phyloP scores from a whole-genome alignment of 345 rosid genomes.

The Rhizophora mangle region DNA sequence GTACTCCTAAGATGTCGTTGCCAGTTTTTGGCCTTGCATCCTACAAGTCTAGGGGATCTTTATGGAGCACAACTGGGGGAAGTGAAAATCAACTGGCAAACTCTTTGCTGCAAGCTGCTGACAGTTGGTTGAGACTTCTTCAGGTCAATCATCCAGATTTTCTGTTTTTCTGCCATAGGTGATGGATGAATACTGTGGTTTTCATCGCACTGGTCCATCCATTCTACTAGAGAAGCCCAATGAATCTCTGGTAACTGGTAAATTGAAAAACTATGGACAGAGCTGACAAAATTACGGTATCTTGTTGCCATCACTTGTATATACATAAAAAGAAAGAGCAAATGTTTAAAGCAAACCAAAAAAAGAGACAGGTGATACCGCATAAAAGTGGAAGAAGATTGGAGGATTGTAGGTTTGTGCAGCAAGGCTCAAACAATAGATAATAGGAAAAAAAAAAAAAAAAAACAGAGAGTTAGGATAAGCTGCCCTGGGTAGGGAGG shows the following conservation, averaged over 20 bases:
- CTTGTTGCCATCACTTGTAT: not conserved
- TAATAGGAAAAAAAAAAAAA: not conserved
- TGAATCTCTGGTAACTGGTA: not conserved
- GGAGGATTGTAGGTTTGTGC: constrained; percentile 14
- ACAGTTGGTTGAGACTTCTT: constrained; percentile 19
- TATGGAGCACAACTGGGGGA: constrained; percentile 26
- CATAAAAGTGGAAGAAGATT: not conserved
- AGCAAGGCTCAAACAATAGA: constrained; percentile 12
- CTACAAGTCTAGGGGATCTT: constrained; percentile 29
- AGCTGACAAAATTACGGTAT: not conserved
- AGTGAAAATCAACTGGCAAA: constrained; percentile 14
- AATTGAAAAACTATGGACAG: not conserved
- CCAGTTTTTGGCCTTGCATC: constrained; percentile 30
- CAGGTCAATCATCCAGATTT: constrained; percentile 33
- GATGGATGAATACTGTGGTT: not conserved
- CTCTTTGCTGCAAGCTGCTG: constrained; percentile 24
- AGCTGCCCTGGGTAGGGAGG: constrained; percentile 16
- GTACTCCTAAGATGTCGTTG: constrained; percentile 21
- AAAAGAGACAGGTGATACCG: not conserved
- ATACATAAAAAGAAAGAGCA: constrained; percentile 8
- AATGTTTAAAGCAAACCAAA: not conserved
- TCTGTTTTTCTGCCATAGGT: constrained; percentile 20
- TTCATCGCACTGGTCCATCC: not conserved
- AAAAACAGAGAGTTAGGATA: too few species aligned
- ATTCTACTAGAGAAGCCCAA: not conserved